Conservation (phyloP, 1,139 yeast species). For the Scheffersomyces illinoinensis region DNA sequence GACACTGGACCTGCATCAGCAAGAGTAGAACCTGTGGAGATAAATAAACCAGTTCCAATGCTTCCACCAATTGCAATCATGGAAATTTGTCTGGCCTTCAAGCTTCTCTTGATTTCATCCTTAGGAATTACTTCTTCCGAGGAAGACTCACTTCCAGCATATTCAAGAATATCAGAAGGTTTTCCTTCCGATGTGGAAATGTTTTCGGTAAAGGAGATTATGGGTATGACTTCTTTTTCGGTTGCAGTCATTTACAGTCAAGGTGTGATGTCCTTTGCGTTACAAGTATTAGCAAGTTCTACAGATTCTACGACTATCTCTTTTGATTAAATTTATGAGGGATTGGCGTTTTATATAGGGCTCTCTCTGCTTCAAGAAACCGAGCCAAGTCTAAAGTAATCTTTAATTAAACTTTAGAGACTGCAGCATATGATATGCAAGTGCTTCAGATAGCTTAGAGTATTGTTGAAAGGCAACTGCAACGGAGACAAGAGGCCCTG, state of each 20-base stretch:
- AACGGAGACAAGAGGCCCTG: neutral
- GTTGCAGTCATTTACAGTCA: neutral
- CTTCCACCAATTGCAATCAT: conserved; percentile 29
- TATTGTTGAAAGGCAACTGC: neutral
- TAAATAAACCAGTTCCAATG: conserved; percentile 41
- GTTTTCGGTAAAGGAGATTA: neutral
- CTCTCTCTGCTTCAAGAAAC: neutral
- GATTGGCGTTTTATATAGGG: neutral
- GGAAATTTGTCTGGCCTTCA: conserved; percentile 6
- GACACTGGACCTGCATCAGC: conserved; percentile 40
- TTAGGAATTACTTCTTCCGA: neutral
- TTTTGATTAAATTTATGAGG: neutral
- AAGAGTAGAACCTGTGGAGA: conserved; percentile 34
- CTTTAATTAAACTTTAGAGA: neutral
- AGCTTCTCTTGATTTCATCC: conserved; percentile 4
- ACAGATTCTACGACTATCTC: too few species aligned
- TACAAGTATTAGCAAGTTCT: neutral
- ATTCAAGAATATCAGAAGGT: neutral
- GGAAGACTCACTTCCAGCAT: neutral
- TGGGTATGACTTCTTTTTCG: neutral
- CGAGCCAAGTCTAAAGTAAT: neutral
- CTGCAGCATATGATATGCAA: neutral
- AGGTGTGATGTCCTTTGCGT: neutral
- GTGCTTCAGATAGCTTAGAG: neutral
- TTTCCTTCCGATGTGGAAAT: neutral